Base-by-base conservation (phyloP, 2,329 filamentous ascomycete genomes). In the Arachnopeziza araneosa region DNA sequence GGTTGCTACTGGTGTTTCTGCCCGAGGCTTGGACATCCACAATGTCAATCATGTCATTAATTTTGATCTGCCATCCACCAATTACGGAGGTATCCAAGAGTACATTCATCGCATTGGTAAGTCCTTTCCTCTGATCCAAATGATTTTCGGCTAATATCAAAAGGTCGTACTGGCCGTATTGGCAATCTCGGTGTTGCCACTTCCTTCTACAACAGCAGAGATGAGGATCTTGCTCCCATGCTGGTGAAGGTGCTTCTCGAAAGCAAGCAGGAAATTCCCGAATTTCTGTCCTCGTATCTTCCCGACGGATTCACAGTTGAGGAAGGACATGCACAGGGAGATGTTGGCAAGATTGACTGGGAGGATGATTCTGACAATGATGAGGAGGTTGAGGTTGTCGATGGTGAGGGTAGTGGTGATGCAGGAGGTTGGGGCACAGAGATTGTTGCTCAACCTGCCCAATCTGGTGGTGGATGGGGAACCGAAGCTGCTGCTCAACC, bases 41-140 rank as follows among this genome's bases (percentile, higher is more conserved):
- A 91, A 95, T 65, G 88, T 98, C 6, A 85, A 87, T 78, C 91
- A 96, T 65, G 89, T 99, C 62, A 88, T 99, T 80, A 98, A 99
- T 76, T 98, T 87, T 68, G 93, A 98, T 63, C 78, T 98, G 1
- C 93, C 93, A 0, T 85, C 80, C 5, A 76, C 80, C 51, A 78
- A 85, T 0, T 82, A 93, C 67, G 92, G 91, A n/a, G 93, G 93
- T 1, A 96, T 97, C 59, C 86, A 90, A 54, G 95, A 98, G 73
- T 99, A 98, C 68, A 86, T 89, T 24, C 95, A 99, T 71, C 91
- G 95, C 14, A 98, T 98, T 71, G 95, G 89, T 91, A 84, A 75
- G 80, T 70, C 24, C 7, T 24, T 26, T 1, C 21, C 21, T 17
- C 17, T 44, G 23, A 48, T 44, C 54, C 51, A 24, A 5, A 50